phyloP scores from a whole-genome alignment of 2,329 filamentous ascomycete species.

The Dactylellina drechsleri region DNA sequence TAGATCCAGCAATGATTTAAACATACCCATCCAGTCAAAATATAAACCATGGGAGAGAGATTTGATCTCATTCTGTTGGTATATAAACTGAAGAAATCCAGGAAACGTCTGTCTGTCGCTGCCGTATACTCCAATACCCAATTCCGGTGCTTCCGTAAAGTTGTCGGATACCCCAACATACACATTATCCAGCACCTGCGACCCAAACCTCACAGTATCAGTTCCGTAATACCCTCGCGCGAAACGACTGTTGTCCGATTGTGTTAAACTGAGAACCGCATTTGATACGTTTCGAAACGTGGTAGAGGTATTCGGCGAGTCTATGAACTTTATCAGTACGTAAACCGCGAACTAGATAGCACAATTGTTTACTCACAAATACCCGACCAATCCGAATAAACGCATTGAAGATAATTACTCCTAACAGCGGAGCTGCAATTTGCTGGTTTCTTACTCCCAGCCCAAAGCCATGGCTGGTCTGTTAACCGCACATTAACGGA shows the following conservation, averaged over 20 bases:
- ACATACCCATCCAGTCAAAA: constrained; percentile 41
- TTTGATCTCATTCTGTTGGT: constrained; percentile 33
- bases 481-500: constrained; percentile 39
- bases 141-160: constrained; percentile 38
- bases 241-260: constrained; percentile 26
- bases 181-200: constrained; percentile 30
- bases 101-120: constrained; percentile 39
- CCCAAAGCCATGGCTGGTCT: constrained; percentile 47
- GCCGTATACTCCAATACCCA: constrained; percentile 48
- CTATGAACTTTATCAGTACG: constrained; percentile 6
- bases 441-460: constrained; percentile 23
- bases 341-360: not conserved
- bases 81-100: constrained; percentile 40
- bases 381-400: constrained; percentile 42
- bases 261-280: constrained; percentile 16
- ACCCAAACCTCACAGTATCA: constrained; percentile 35
- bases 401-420: constrained; percentile 40
- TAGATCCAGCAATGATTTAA: not conserved
- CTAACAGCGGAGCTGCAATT: constrained; percentile 28
- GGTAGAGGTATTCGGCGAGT: constrained; percentile 10
- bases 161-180: constrained; percentile 45
- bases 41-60: constrained; percentile 40
- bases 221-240: constrained; percentile 43
- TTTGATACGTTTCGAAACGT: constrained; percentile 41
- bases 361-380: constrained; percentile 26